A percentile compares a stretch with the other conserved stretches of the same genome.
These are phyloP conservation scores for Pythium brachiatum DNA, from an alignment of 352 stramenopile genomes.

Conservation along the genomic window DNA sequence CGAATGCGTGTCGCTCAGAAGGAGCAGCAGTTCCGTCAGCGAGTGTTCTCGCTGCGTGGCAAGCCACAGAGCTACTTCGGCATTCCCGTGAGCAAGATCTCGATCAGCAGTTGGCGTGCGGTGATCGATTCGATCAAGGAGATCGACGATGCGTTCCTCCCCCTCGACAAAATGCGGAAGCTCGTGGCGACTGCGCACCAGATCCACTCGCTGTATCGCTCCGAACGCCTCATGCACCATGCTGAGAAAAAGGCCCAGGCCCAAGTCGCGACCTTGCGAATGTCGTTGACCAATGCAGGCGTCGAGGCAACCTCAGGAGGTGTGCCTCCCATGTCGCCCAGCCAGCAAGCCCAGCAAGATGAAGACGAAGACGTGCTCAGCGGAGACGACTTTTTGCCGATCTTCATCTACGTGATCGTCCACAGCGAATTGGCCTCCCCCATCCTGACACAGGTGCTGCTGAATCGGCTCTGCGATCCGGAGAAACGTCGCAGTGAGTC, in stretches of 20 bases:
- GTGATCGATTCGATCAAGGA: conserved; percentile 80
- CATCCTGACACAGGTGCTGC: conserved; percentile 78
- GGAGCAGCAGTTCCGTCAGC: conserved; percentile 71
- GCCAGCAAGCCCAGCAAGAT: neutral
- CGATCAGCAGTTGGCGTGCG: conserved; percentile 65
- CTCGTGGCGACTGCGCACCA: conserved; percentile 65
- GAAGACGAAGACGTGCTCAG: conserved; percentile 72
- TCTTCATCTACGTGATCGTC: conserved; percentile 90
- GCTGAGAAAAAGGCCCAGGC: conserved; percentile 8
- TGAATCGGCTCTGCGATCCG: conserved; percentile 81
- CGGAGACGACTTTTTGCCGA: conserved; percentile 83
- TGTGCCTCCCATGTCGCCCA: neutral
- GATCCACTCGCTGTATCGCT: conserved; percentile 71
- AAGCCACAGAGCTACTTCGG: conserved; percentile 84
- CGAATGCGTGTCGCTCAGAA: conserved; percentile 53
- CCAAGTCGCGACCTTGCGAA: neutral
- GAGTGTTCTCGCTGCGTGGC: conserved; percentile 56
- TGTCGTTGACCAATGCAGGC: conserved; percentile 13
- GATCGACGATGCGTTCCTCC: conserved; percentile 78
- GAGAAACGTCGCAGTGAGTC: conserved; percentile 83
- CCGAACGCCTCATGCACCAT: conserved; percentile 44
- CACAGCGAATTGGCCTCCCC: conserved; percentile 70
- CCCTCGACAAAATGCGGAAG: conserved; percentile 83
- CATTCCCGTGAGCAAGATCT: conserved; percentile 76
- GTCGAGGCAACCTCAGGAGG: neutral